phyloP scores from a whole-genome alignment of 148 eudicot species.

The Rhododendron griersonianum region DNA sequence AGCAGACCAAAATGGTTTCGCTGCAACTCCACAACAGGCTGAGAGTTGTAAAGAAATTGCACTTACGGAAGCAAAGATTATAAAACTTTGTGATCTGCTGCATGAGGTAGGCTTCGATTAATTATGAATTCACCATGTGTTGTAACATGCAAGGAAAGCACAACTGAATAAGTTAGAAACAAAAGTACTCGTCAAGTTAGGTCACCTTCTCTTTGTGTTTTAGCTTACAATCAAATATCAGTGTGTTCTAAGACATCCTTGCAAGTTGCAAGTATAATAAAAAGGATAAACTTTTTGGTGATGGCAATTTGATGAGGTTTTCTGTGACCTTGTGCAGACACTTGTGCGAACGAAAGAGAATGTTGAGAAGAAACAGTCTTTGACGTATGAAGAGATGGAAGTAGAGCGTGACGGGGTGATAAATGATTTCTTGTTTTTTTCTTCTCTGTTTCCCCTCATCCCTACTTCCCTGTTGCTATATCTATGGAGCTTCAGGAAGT shows the following conservation, averaged over 20 bases:
- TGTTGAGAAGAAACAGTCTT: slow-evolving; percentile 83
- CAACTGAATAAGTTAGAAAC: background rate
- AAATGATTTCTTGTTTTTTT: background rate
- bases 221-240: background rate
- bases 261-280: background rate
- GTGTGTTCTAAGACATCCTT: background rate
- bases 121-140: background rate
- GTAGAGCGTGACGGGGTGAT: slow-evolving; percentile 68
- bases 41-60: slow-evolving; percentile 70
- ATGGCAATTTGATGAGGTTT: background rate
- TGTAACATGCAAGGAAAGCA: background rate
- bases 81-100: slow-evolving; percentile 70
- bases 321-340: slow-evolving; percentile 43
- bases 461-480: background rate
- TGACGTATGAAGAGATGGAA: slow-evolving; percentile 68
- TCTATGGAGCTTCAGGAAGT: slow-evolving; percentile 4
- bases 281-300: background rate
- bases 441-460: background rate
- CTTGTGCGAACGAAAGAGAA: slow-evolving; percentile 80
- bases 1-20: slow-evolving; percentile 52
- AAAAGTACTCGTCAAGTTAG: background rate
- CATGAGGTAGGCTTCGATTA: slow-evolving; percentile 47
- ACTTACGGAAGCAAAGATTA: slow-evolving; percentile 63
- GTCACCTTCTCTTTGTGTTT: background rate
- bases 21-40: slow-evolving; percentile 33